Base-by-base conservation (phyloP, 1,284 basidiomycete genomes). In the Ceratobasidium sp. region DNA sequence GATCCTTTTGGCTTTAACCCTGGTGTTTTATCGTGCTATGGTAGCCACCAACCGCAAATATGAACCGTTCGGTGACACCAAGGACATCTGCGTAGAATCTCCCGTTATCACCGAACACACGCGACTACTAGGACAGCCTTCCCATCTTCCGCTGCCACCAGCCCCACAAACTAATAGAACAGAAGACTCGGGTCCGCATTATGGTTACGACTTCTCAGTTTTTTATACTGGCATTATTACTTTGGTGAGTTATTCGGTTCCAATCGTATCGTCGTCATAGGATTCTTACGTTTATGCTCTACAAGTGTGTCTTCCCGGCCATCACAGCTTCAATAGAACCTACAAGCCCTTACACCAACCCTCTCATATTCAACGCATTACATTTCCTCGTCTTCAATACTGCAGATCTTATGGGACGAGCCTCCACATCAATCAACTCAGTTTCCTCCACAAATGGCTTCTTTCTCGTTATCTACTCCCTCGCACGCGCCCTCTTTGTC, bases 361-460 rank as follows among this genome's bases (percentile, higher is more conserved):
- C 88, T 0, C 82, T 91, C 26, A 80, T 93, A 26, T 92, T 94
- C 83, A 89, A 84, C 73, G 86, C 89, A 1, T 76, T 89, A 43
- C 91, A 92, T 77, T 93, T 92, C 81, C 83, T 93, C 35, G 82
- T 89, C 18, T 92, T 89, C 81, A 89, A 89, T 81, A 76, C 87
- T 46, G 93, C 93, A 23, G 95, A 96, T 81, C 89, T 94, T 76
- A 57, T 86, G 2, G 94, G 95, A 38, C 87, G 94, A 70, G 90
- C 88, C 73, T 79, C 90, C 63, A 93, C 92, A 77, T 87, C 91
- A 1, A 85, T 92, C 76, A 88, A 90, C 0, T 78, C 80, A 4
- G 79, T 94, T n/a, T 80, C 89, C 46, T 81, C 93, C 72, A 93
- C 91, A 87, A 89, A 88, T 9, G 85, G 86, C 6, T 84, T 82